Conservation (phyloP, 805 yeast species). For the Saccharomyces jurei region DNA sequence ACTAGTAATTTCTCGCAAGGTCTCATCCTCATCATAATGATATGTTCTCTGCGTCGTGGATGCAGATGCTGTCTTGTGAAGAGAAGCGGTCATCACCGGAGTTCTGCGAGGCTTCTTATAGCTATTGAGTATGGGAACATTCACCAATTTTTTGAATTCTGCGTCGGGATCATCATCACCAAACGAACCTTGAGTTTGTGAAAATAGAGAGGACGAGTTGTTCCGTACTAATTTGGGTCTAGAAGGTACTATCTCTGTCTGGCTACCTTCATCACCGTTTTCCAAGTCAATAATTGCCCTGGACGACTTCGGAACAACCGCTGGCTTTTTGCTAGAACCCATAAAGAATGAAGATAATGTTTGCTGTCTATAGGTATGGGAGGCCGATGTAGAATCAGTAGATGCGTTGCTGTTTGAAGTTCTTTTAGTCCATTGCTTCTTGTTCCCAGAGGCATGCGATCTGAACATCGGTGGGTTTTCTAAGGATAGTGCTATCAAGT, state of each 20-base stretch:
- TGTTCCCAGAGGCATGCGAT: not conserved
- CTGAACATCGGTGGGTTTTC: not conserved
- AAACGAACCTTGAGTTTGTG: slow-evolving; percentile 26
- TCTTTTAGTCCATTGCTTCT: not conserved
- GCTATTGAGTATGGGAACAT: slow-evolving; percentile 18
- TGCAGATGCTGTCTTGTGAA: not conserved
- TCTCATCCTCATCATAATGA: slow-evolving; percentile 1
- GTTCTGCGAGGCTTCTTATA: slow-evolving; percentile 13
- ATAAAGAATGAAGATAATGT: not conserved
- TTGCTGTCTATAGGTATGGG: not conserved
- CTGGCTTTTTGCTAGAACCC: not conserved
- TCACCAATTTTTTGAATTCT: slow-evolving; percentile 15
- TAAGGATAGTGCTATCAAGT: not conserved
- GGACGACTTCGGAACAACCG: not conserved
- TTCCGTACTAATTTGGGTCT: not conserved
- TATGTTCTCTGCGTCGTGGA: slow-evolving; percentile 1
- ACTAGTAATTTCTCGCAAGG: slow-evolving; percentile 7
- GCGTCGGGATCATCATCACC: slow-evolving; percentile 26
- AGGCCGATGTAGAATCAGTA: not conserved
- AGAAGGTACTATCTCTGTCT: not conserved
- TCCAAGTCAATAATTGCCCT: not conserved
- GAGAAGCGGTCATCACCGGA: not conserved
- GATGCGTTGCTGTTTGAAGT: not conserved
- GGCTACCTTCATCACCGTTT: not conserved
- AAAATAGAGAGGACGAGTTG: slow-evolving; percentile 9